A percentile compares a stretch with the other conserved stretches of the same genome.
Conservation (phyloP, 257 asterid genomes). For the Ligustrum vulgare region DNA sequence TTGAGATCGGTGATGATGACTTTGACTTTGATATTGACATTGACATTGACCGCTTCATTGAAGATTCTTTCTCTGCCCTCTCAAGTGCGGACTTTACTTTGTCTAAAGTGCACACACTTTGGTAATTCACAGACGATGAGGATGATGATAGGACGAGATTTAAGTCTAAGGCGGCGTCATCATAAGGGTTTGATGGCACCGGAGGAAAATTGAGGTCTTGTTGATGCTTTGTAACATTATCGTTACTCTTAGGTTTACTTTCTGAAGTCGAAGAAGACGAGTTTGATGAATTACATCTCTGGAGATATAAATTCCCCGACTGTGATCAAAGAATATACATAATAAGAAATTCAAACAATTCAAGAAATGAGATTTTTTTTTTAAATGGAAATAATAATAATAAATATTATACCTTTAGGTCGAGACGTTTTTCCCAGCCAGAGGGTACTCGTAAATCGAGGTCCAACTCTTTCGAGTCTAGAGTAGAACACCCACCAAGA, state of each 20-base stretch:
- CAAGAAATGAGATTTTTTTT: background rate
- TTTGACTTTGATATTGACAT: slow-evolving; percentile 52
- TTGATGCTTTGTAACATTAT: slow-evolving; percentile 37
- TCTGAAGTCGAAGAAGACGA: slow-evolving; percentile 49
- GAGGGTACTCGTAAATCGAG: slow-evolving; percentile 89
- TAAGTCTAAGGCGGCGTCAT: slow-evolving; percentile 52
- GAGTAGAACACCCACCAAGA: slow-evolving; percentile 63
- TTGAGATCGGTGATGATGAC: slow-evolving; percentile 58
- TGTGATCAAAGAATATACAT: slow-evolving; percentile 22
- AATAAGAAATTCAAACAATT: background rate
- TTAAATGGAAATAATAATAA: background rate
- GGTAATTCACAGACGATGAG: slow-evolving; percentile 36
- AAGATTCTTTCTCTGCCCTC: slow-evolving; percentile 65
- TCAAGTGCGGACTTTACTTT: slow-evolving; percentile 82
- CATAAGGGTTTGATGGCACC: slow-evolving; percentile 36
- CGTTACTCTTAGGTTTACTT: slow-evolving; percentile 30
- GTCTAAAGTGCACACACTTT: slow-evolving; percentile 86
- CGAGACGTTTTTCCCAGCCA: slow-evolving; percentile 96
- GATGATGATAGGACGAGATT: slow-evolving; percentile 49
- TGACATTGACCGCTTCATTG: slow-evolving; percentile 55
- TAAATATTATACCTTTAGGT: slow-evolving; percentile 53
- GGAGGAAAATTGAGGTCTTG: slow-evolving; percentile 92
- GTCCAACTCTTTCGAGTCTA: slow-evolving; percentile 80
- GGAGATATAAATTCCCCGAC: slow-evolving; percentile 84
- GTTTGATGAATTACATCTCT: slow-evolving; percentile 58